Percentiles rank a stretch among this genome's conserved stretches.
Evolutionary conservation across 1,284 basidiomycete species (phyloP).

Genomic region (Caloboletus inedulis): DNA sequence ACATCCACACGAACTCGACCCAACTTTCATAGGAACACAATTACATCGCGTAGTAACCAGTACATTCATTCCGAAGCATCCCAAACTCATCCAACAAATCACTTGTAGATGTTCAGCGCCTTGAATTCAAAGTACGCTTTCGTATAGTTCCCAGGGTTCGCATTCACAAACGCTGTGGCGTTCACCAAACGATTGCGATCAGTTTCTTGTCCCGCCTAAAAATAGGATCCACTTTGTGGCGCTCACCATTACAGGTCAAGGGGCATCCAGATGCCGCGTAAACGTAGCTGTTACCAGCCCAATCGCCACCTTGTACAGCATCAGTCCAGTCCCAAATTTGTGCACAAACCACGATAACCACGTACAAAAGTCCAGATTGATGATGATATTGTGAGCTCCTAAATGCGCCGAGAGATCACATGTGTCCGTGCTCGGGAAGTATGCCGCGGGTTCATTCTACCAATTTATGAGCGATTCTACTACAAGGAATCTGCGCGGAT

Average conservation of each 20-base stretch:
- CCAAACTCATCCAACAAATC: not conserved
- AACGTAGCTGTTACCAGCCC: constrained; percentile 33
- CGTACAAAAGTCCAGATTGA: constrained; percentile 21
- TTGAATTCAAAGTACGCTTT: constrained; percentile 24
- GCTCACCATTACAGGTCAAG: constrained; percentile 32
- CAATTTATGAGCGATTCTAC: not conserved
- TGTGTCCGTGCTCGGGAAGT: constrained; percentile 19
- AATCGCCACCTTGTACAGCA: constrained; percentile 35
- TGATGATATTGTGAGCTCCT: constrained; percentile 13
- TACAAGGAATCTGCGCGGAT: not conserved
- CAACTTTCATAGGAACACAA: not conserved
- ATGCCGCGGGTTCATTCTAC: constrained; percentile 19
- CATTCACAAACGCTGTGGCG: constrained; percentile 5
- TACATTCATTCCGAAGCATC: not conserved
- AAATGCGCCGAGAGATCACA: constrained; percentile 22
- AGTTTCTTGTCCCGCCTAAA: not conserved
- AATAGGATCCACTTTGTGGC: not conserved
- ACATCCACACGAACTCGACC: not conserved
- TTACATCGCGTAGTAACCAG: not conserved
- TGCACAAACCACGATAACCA: not conserved
- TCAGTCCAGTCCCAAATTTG: not conserved
- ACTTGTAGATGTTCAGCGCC: constrained; percentile 18
- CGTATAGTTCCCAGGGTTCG: constrained; percentile 13
- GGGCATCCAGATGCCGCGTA: constrained; percentile 35
- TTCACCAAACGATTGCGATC: not conserved